These are phyloP conservation scores for Sphaerulina musiva DNA, from an alignment of 2,329 filamentous ascomycete genomes.

Conservation along the genomic window DNA sequence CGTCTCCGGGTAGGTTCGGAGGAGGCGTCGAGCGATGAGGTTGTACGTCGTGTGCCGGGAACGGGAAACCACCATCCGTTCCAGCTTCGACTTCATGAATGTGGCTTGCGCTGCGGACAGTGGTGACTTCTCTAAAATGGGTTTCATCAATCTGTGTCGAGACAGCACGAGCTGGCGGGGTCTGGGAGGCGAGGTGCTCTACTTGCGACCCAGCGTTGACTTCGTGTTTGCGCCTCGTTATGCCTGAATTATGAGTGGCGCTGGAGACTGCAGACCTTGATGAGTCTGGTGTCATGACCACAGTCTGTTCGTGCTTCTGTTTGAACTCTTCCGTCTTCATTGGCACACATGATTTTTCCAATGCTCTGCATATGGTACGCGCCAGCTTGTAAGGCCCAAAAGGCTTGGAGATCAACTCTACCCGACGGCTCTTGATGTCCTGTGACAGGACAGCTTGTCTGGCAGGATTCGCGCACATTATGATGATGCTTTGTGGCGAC, in stretches of 20 bases:
- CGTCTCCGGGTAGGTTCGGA: background rate
- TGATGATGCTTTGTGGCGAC: conserved; percentile 26
- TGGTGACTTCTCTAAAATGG: background rate
- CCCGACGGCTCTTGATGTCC: conserved; percentile 19
- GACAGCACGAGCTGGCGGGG: background rate
- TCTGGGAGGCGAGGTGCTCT: background rate
- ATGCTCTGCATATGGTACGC: conserved; percentile 10
- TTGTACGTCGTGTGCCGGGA: background rate
- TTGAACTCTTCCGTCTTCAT: background rate
- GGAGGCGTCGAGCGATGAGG: background rate
- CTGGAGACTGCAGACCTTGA: no score
- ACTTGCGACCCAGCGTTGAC: background rate
- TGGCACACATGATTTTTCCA: conserved; percentile 8
- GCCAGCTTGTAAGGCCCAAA: conserved; percentile 23
- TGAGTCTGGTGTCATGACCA: background rate
- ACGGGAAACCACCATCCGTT: background rate
- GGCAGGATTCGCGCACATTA: conserved; percentile 33
- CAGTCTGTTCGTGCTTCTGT: background rate
- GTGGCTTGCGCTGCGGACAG: background rate
- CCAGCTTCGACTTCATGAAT: background rate
- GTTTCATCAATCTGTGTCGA: background rate
- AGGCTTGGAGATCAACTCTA: conserved; percentile 19
- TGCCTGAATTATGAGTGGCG: background rate
- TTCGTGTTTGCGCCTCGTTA: background rate
- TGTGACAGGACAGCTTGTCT: conserved; percentile 20